Base-by-base conservation (phyloP, 192 early-diverging fungal genomes). In the Dispira parvispora region DNA sequence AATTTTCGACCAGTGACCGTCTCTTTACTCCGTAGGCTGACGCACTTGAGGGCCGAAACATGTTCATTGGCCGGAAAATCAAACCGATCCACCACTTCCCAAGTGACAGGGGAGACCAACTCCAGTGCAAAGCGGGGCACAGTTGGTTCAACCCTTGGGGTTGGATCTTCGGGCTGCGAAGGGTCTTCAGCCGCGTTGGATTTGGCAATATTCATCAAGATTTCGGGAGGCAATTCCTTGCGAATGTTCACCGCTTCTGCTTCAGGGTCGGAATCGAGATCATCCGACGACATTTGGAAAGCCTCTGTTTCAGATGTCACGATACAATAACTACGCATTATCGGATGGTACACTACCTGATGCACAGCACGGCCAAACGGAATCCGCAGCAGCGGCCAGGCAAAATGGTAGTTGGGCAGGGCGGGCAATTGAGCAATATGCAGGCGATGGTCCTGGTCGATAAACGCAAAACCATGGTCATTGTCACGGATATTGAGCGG, bases 81-180 rank as follows among this genome's bases (percentile, higher is more conserved):
- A 65, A 77, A 82, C 67, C 73, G 68, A 65, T 97, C 94, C 0
- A 94, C 88, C 13, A 87, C 91, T 64, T 97, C 92, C 90, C 90
- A 97, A 18, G 91, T 93, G 0, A 91, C 81, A 1, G 94, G 92
- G 18, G 94, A 96, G 14, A 99, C 77, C 50, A 99, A 74, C 53
- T 95, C 89, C 43, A 99, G 61, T 8, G 78, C 79, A 67, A 82
- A 91, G 18, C 73, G 70, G 13, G 82, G 75, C 44, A 79, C 71
- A 14, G 65, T 63, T 16, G 93, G 90, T 5, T 70, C 65, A 85
- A 81, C 8, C 70, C 80, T 52, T 68, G 68, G 25, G 76, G 50
- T n/a, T 20, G 50, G 32, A 38, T 38, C 32, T 38, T 38, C 32
- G 1, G 32, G 32, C 6, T 38, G 32, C 32, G 32, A 38, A 6